These are phyloP conservation scores for Pseudonectria foliicola DNA, from an alignment of 2,329 filamentous ascomycete species.

Conservation along the genomic window DNA sequence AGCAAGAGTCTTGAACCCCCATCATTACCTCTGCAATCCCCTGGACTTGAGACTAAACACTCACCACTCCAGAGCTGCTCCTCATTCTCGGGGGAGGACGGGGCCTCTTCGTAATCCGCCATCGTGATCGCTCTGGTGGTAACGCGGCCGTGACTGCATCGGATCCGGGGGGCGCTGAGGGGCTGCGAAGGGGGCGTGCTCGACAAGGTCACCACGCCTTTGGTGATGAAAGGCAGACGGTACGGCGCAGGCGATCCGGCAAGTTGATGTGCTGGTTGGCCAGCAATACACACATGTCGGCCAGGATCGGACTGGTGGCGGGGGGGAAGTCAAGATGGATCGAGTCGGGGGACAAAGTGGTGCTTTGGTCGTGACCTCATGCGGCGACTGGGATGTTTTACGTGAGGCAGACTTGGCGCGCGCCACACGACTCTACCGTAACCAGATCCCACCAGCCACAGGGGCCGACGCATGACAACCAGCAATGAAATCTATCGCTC, in stretches of 20 bases:
- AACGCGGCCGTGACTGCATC: constrained; percentile 28
- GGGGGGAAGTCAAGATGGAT: constrained; percentile 15
- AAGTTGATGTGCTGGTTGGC: too few relatives aligned
- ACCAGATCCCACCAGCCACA: too few relatives aligned
- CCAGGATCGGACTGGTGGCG: constrained; percentile 12
- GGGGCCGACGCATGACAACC: too few relatives aligned
- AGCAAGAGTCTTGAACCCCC: too few relatives aligned
- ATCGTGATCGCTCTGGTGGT: constrained; percentile 33
- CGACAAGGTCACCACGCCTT: constrained; percentile 11
- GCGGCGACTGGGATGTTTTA: constrained; percentile 7
- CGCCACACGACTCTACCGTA: too few relatives aligned
- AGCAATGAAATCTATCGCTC: too few relatives aligned
- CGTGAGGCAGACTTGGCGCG: constrained; percentile 10
- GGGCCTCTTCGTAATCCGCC: constrained; percentile 55
- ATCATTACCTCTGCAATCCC: too few relatives aligned
- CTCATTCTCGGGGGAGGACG: constrained; percentile 66
- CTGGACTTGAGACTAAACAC: constrained; percentile 12
- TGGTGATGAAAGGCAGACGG: constrained; percentile 14
- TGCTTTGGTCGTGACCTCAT: constrained; percentile 19
- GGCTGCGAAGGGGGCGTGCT: too few relatives aligned
- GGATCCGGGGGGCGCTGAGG: constrained; percentile 14
- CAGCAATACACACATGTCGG: too few relatives aligned
- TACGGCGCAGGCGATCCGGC: constrained; percentile 4
- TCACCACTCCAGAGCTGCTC: constrained; percentile 85
- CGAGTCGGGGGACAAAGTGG: constrained; percentile 4